Percentiles rank a stretch among this genome's conserved stretches.
These are phyloP conservation scores for Amanita muscaria DNA, from an alignment of 768 basidiomycete genomes.

Conservation along the genomic window DNA sequence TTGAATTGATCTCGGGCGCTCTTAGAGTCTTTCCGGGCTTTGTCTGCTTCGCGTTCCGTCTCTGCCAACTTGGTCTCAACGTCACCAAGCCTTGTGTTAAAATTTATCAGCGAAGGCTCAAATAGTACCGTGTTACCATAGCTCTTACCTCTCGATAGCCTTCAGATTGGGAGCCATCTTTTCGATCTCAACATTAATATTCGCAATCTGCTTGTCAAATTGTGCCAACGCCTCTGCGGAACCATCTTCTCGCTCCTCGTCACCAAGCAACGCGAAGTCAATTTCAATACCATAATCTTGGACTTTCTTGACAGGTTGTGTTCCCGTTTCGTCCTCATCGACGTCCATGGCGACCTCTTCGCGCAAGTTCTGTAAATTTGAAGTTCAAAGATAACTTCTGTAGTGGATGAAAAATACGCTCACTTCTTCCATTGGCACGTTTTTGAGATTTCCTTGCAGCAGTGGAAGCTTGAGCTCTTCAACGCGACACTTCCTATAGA, in stretches of 20 bases:
- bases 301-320: conserved; percentile 62
- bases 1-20: conserved; percentile 87
- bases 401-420: conserved; percentile 8
- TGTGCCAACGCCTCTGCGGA: conserved; percentile 57
- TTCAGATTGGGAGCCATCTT: conserved; percentile 96
- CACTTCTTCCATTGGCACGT: conserved; percentile 95
- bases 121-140: neutral
- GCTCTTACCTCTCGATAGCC: conserved; percentile 73
- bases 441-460: conserved; percentile 61
- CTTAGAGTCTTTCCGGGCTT: conserved; percentile 85
- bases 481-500: conserved; percentile 87
- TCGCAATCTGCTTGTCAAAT: conserved; percentile 64
- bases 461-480: conserved; percentile 88
- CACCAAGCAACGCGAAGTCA: conserved; percentile 66
- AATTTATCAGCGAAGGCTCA: neutral
- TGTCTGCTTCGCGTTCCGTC: conserved; percentile 89
- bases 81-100: conserved; percentile 57
- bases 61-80: conserved; percentile 78
- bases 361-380: conserved; percentile 52
- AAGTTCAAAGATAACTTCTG: conserved; percentile 5
- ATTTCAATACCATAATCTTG: conserved; percentile 87
- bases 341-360: conserved; percentile 89
- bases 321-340: conserved; percentile 79
- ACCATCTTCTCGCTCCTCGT: conserved; percentile 68
- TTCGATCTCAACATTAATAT: conserved; percentile 75